Evolutionary conservation across 2,329 filamentous ascomycete species (phyloP).

Genomic region (Cadophora luteo-olivacea): DNA sequence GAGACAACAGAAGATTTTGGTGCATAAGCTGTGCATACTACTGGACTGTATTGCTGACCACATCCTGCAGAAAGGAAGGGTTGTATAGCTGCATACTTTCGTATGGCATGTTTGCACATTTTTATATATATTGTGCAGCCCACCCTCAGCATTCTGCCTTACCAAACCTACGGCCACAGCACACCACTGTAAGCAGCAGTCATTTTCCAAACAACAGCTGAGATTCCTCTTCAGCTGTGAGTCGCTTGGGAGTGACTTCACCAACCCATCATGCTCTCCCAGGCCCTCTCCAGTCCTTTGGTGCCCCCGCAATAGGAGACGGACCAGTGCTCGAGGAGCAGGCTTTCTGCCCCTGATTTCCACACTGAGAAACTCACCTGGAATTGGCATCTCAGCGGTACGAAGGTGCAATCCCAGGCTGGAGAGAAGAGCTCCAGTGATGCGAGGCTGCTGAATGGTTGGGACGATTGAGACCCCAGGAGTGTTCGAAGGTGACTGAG

Average conservation of each 20-base stretch:
- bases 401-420: conserved; percentile 8
- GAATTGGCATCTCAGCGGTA: conserved; percentile 25
- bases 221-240: neutral
- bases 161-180: neutral
- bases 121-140: conserved; percentile 10
- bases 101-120: neutral
- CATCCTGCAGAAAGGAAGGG: neutral
- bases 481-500: conserved; percentile 1
- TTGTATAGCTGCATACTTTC: neutral
- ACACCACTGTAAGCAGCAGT: neutral
- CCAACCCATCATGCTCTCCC: too few species aligned
- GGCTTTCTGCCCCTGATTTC: conserved; percentile 19
- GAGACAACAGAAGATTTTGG: neutral
- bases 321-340: neutral
- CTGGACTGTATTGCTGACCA: neutral
- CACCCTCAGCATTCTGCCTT: neutral
- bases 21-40: neutral
- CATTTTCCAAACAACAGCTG: neutral
- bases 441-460: conserved; percentile 16
- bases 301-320: conserved; percentile 4
- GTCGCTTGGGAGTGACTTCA: neutral
- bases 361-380: conserved; percentile 14
- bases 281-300: neutral
- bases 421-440: neutral
- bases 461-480: conserved; percentile 4